Conservation (phyloP, 495 filamentous ascomycete genomes). For the Penicillium paxilli region DNA sequence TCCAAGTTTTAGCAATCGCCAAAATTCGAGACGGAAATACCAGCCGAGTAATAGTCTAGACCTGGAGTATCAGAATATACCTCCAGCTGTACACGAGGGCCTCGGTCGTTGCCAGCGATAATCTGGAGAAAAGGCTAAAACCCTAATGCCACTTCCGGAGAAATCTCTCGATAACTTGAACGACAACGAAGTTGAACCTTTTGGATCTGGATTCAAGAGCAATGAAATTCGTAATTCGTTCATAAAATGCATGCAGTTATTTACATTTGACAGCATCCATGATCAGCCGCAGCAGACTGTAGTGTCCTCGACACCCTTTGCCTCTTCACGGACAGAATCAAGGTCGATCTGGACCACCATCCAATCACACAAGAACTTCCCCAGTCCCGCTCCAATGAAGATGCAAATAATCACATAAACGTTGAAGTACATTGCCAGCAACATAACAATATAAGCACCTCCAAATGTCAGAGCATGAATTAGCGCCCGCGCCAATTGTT, state of each 20-base stretch:
- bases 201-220: no score
- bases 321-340: background rate
- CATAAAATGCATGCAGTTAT: background rate
- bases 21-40: no score
- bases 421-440: constrained; percentile 63
- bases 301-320: constrained; percentile 15
- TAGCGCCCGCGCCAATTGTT: constrained; percentile 57
- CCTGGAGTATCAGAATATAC: no score
- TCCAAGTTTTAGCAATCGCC: no score
- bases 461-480: constrained; percentile 64
- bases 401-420: constrained; percentile 62
- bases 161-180: no score
- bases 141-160: no score
- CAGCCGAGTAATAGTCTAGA: no score
- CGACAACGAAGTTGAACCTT: no score
- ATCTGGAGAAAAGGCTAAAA: no score
- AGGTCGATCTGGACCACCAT: constrained; percentile 18
- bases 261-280: background rate
- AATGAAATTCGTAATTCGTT: background rate
- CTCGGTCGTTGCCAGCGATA: no score
- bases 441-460: constrained; percentile 66
- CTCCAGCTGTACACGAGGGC: no score
- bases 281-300: constrained; percentile 28
- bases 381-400: constrained; percentile 57
- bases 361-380: constrained; percentile 57